phyloP scores from a whole-genome alignment of 106 monocot species.

The Dendrobium officinale region DNA sequence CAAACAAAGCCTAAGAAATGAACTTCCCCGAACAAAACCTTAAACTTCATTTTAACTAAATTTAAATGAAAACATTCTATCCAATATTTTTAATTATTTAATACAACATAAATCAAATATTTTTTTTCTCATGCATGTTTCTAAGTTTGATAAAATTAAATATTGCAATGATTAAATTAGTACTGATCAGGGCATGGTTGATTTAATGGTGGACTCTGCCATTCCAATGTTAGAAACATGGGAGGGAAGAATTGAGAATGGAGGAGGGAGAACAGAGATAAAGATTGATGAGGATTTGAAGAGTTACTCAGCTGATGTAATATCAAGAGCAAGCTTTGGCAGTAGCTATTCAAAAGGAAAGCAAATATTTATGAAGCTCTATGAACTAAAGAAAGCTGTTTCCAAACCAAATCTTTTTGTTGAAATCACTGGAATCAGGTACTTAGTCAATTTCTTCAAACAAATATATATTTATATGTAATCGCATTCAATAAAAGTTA shows the following conservation, averaged over 20 bases:
- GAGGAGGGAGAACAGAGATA: conserved; percentile 32
- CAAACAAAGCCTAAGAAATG: no score
- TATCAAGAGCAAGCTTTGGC: conserved; percentile 73
- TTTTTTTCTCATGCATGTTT: no score
- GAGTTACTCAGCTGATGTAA: conserved; percentile 60
- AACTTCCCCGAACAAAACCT: no score
- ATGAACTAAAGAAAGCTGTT: conserved; percentile 7
- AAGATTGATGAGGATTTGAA: conserved; percentile 46
- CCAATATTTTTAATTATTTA: no score
- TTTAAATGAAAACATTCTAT: no score
- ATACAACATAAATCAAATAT: no score
- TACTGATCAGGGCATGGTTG: conserved; percentile 40
- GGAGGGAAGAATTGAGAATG: conserved; percentile 28
- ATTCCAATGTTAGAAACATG: conserved; percentile 36
- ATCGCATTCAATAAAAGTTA: background rate
- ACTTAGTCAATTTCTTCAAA: background rate
- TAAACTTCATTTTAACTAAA: no score
- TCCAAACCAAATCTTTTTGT: conserved; percentile 18
- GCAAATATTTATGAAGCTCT: conserved; percentile 53
- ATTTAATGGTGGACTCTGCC: conserved; percentile 42
- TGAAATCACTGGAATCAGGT: conserved; percentile 21
- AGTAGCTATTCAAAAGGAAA: conserved; percentile 51
- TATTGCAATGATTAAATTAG: no score
- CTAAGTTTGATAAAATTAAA: no score
- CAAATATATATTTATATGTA: background rate